Evolutionary conservation across 805 yeast genomes (phyloP).

Genomic region (Kodamaea neixiangensis): DNA sequence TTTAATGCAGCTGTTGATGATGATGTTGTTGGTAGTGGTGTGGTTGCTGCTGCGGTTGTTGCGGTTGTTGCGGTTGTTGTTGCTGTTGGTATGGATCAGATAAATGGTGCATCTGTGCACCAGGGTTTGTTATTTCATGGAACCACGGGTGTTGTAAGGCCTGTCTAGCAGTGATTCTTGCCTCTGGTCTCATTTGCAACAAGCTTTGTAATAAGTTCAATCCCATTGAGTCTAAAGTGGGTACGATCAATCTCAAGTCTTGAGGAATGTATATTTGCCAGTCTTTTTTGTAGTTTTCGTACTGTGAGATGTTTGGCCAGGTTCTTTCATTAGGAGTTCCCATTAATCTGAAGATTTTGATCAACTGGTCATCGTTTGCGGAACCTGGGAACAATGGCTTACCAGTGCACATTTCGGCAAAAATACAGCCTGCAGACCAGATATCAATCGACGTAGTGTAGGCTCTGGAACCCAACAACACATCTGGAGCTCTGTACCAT

Average conservation of each 20-base stretch:
- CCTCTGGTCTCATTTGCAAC: conserved; percentile 63
- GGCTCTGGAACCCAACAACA: conserved; percentile 88
- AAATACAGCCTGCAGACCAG: conserved; percentile 98
- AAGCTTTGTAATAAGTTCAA: conserved; percentile 62
- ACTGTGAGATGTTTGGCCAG: conserved; percentile 95
- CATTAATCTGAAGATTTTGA: conserved; percentile 87
- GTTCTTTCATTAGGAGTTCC: conserved; percentile 96
- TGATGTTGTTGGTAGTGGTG: conserved; percentile 9
- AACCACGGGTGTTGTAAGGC: conserved; percentile 78
- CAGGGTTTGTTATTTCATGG: conserved; percentile 60
- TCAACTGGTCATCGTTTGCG: conserved; percentile 92
- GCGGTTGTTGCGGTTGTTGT: conserved; percentile 17
- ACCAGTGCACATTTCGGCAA: conserved; percentile 99
- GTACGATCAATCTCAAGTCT: conserved; percentile 70
- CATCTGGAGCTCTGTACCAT: conserved; percentile 99
- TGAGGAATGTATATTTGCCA: conserved; percentile 89
- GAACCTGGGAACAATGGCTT: conserved; percentile 96
- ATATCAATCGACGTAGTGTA: conserved; percentile 96
- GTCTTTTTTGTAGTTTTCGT: conserved; percentile 83
- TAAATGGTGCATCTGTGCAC: conserved; percentile 33
- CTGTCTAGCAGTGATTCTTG: conserved; percentile 60
- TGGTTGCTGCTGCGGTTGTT: conserved; percentile 6
- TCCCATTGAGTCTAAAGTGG: conserved; percentile 69
- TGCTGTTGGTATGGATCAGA: conserved; percentile 35
- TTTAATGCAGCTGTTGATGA: conserved; percentile 7